Percentiles rank a stretch among this genome's conserved stretches.
Conservation (phyloP, 2,329 filamentous ascomycete genomes). For the Trichoderma polysporum region DNA sequence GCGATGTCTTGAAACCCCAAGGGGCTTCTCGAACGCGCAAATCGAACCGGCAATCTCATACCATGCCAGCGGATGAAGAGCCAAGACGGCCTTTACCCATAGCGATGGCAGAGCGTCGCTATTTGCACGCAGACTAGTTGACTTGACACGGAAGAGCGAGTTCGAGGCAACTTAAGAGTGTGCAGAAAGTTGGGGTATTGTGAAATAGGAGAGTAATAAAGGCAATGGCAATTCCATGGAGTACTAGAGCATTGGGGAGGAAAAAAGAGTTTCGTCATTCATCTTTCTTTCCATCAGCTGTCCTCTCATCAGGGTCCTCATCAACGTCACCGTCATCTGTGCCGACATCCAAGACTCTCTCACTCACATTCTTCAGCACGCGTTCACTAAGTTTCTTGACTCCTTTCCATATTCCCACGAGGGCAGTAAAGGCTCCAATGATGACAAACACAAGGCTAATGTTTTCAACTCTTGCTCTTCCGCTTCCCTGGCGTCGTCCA, state of each 20-base stretch:
- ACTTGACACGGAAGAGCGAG: slow-evolving; percentile 73
- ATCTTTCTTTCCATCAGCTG: slow-evolving; percentile 32
- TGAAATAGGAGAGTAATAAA: slow-evolving; percentile 18
- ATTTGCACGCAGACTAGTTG: slow-evolving; percentile 97
- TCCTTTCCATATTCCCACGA: slow-evolving; percentile 81
- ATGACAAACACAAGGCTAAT: slow-evolving; percentile 78
- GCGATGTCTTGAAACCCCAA: slow-evolving; percentile 26
- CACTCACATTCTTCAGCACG: slow-evolving; percentile 73
- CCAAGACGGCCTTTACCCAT: slow-evolving; percentile 54
- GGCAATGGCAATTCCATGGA: slow-evolving; percentile 12
- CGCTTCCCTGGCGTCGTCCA: slow-evolving; percentile 58
- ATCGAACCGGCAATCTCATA: slow-evolving; percentile 35
- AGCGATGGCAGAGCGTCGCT: slow-evolving; percentile 53
- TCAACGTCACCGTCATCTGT: slow-evolving; percentile 49
- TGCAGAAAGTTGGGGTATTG: slow-evolving; percentile 52
- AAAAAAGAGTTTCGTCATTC: slow-evolving; percentile 26
- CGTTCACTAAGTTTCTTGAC: slow-evolving; percentile 72
- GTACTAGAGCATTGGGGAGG: not conserved
- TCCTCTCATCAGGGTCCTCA: slow-evolving; percentile 43
- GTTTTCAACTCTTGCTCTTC: slow-evolving; percentile 73
- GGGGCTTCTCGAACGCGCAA: slow-evolving; percentile 29
- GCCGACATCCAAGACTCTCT: slow-evolving; percentile 80
- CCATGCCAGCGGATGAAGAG: slow-evolving; percentile 30
- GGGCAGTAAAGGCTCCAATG: slow-evolving; percentile 76
- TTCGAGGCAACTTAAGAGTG: slow-evolving; percentile 96